A percentile compares a stretch with the other conserved stretches of the same genome.
These are phyloP conservation scores for Leishmania martiniquensis DNA, from an alignment of 208 protist species.

Conservation along the genomic window DNA sequence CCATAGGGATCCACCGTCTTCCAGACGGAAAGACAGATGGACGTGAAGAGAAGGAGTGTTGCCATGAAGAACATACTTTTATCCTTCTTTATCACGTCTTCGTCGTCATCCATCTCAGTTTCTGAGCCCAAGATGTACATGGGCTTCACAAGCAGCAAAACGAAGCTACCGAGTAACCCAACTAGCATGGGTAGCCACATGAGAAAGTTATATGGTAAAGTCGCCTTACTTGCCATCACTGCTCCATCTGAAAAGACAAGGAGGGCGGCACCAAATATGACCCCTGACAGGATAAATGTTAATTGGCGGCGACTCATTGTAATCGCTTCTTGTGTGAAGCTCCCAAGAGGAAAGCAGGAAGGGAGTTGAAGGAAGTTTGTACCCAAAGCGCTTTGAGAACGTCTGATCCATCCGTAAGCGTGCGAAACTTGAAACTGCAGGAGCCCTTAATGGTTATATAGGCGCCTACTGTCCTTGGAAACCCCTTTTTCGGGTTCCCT, in stretches of 20 bases:
- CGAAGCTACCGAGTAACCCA: conserved; percentile 48
- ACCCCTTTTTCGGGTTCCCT: not conserved
- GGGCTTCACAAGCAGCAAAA: conserved; percentile 56
- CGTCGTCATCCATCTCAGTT: conserved; percentile 37
- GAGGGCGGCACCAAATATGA: conserved; percentile 37
- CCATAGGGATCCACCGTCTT: conserved; percentile 57
- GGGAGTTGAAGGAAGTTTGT: not conserved
- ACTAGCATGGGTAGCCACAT: conserved; percentile 66
- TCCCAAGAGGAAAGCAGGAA: conserved; percentile 12
- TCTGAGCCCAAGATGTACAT: conserved; percentile 25
- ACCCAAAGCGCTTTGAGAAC: not conserved
- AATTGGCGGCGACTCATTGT: not conserved
- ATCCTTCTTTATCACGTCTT: conserved; percentile 28
- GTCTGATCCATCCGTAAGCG: not conserved
- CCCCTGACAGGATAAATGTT: conserved; percentile 36
- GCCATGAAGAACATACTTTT: conserved; percentile 67
- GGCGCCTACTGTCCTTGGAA: not conserved
- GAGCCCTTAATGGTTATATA: not conserved
- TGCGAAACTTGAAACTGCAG: not conserved
- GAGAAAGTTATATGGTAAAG: conserved; percentile 65
- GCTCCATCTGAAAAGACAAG: conserved; percentile 68
- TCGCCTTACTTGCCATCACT: conserved; percentile 41
- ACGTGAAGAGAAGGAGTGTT: conserved; percentile 50
- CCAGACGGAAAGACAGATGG: conserved; percentile 58
- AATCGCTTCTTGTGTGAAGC: not conserved